Base-by-base conservation (phyloP, 768 basidiomycete genomes). In the Russula dissimulans region DNA sequence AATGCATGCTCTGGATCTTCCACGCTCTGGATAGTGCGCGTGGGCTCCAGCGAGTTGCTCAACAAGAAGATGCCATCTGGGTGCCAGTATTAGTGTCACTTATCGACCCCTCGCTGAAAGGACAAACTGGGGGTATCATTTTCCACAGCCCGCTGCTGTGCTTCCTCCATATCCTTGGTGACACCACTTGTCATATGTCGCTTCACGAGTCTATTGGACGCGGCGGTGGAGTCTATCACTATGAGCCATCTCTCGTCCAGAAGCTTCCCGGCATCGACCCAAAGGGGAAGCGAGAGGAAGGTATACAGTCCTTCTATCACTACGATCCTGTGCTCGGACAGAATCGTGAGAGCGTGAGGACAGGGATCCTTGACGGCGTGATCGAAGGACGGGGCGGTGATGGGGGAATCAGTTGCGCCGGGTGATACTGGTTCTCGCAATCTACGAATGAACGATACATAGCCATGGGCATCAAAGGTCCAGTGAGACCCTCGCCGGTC, bases 291-390 rank as follows among this genome's bases (percentile, higher is more conserved):
- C n/a, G 81, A 76, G 32, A 97, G 79, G 66, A 91, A 82, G 3
- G 84, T 79, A 71, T 97, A 97, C n/a, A 97, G 73, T 0, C 95
- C 94, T 72, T 97, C 95, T 63, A 97, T 81, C 60, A 97, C 70
- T 45, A 97, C 78, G 56, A 97, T 81, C 12, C 89, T 83, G 67
- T 95, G 87, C 36, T 75, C 67, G 0, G 86, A 81, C 29, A 74
- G 67, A 31, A 97, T 79, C 3, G 74, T 68, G 29, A 86, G 69
- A 1, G 82, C 80, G 47, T 85, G 77, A 4, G 81, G 80, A 0
- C 75, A 75, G 0, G 93, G 94, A 68, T 97, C 95, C 69, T 95
- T 97, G 54, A 89, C 70, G 1, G 89, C 81, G 70, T 97, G 95
- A 55, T 85, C 83, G 70, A 97, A 97, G 0, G 89, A 85, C 0